Base-by-base conservation (phyloP, 1,284 basidiomycete species). In the Athelia psychrophila region DNA sequence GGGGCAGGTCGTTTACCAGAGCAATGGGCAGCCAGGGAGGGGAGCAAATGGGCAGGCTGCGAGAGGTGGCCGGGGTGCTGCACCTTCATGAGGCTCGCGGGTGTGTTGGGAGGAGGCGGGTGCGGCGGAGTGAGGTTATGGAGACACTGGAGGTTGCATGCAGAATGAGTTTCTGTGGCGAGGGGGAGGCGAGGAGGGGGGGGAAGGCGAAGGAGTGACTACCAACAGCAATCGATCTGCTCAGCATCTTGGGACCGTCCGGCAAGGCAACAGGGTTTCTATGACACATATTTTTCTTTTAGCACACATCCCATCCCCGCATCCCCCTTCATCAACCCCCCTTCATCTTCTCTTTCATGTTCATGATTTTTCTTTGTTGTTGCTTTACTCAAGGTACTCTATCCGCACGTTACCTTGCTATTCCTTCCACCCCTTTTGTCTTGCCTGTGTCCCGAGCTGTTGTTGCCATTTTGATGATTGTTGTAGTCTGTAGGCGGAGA, bases 1-100 rank as follows among this genome's bases (percentile, higher is more conserved):
- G 38, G 57, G 50, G 35, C 59, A 62, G 51, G 53, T 59, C 36
- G 48, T 59, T 30, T 59, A 58, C 33, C 57, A 60, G 59, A 59
- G 58, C 51, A 56, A 60, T 33, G 59, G 58, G 19, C 44, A 36
- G 16, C 56, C 50, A 44, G 25, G 44, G 8, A n/a, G 38, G 38
- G 27, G 27, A 13, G n/a, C 16, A 16, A 42, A 42, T 42, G 38
- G 38, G 38, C 38, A 42, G n/a, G 38, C 8, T 6, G 16, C 38
- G 38, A 6, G 38, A 16, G 38, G 38, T 42, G 38, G 38, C 20
- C 38, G 38, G 16, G 38, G 38, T 22, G 38, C n/a, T 22, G 38
- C 38, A 22, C 20, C 38, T 6, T n/a, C n/a, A 42, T 42, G n/a
- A 22, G 38, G 5, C n/a, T 42, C 16, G 38, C 6, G n/a, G n/a